These are phyloP conservation scores for Avena insularis DNA, from an alignment of 176 grass and related monocot genomes.

Conservation along the genomic window DNA sequence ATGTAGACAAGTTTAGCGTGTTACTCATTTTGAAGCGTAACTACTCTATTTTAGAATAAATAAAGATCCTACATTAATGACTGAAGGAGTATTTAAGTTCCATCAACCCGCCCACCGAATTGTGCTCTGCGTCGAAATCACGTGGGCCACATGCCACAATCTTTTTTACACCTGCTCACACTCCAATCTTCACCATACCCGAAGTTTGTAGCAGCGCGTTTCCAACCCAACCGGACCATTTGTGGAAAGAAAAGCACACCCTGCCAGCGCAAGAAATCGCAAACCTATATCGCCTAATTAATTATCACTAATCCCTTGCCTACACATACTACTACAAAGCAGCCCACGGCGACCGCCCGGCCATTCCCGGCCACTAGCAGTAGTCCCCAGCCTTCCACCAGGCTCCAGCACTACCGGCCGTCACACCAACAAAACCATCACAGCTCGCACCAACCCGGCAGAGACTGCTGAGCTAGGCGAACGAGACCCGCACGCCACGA, in stretches of 20 bases:
- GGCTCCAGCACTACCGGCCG: conserved; percentile 11
- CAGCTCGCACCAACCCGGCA: not conserved
- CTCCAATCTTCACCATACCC: not conserved
- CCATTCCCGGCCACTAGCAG: conserved; percentile 31
- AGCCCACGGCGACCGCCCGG: not conserved
- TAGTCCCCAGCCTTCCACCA: conserved; percentile 3
- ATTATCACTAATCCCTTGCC: not conserved
- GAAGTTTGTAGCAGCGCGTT: not conserved
- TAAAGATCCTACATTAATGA: too few relatives aligned
- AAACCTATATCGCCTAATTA: not conserved
- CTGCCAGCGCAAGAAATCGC: not conserved
- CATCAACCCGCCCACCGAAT: not conserved
- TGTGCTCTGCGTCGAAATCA: not conserved
- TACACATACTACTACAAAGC: not conserved
- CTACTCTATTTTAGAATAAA: too few relatives aligned
- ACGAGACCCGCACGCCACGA: conserved; percentile 25
- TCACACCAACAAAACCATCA: conserved; percentile 2
- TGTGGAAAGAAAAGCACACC: conserved; percentile 34
- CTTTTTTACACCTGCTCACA: too few relatives aligned
- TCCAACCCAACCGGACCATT: conserved; percentile 34
- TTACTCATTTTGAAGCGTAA: too few relatives aligned
- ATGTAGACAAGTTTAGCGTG: too few relatives aligned
- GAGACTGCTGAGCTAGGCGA: not conserved
- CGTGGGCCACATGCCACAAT: conserved; percentile 14
- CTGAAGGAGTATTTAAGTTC: not conserved